Evolutionary conservation across 176 grass and related monocot genomes (phyloP).

Genomic region (Alloteropsis semialata): DNA sequence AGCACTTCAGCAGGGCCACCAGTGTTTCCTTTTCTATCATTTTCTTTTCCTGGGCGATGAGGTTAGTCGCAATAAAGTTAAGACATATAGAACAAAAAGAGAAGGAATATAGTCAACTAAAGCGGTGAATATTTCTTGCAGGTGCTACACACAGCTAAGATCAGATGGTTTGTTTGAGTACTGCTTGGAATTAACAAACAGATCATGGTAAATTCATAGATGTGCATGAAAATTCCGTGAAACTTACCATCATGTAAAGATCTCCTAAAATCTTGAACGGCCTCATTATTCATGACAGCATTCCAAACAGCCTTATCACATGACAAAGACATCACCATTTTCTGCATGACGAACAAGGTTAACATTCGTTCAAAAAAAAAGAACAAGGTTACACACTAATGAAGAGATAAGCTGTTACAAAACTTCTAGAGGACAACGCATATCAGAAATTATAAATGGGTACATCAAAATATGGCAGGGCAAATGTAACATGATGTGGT

Average conservation of each 20-base stretch:
- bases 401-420: not conserved
- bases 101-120: not conserved
- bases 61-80: constrained; percentile 27
- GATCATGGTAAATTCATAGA: not conserved
- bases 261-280: constrained; percentile 82
- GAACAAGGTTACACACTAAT: constrained; percentile 6
- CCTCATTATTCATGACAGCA: constrained; percentile 87
- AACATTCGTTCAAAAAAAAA: too few relatives aligned
- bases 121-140: not conserved
- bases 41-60: constrained; percentile 47
- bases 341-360: constrained; percentile 50
- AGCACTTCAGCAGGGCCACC: constrained; percentile 41
- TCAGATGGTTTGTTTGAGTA: not conserved
- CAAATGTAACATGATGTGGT: not conserved
- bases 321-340: constrained; percentile 87
- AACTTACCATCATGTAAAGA: constrained; percentile 59
- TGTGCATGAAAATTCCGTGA: not conserved
- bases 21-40: constrained; percentile 25
- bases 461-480: not conserved
- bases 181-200: constrained; percentile 5
- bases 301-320: constrained; percentile 88
- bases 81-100: not conserved
- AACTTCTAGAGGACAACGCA: not conserved
- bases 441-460: not conserved
- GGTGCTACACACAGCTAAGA: not conserved